Evolutionary conservation across 306 rosid species (phyloP).

Genomic region (Prunus mume): DNA sequence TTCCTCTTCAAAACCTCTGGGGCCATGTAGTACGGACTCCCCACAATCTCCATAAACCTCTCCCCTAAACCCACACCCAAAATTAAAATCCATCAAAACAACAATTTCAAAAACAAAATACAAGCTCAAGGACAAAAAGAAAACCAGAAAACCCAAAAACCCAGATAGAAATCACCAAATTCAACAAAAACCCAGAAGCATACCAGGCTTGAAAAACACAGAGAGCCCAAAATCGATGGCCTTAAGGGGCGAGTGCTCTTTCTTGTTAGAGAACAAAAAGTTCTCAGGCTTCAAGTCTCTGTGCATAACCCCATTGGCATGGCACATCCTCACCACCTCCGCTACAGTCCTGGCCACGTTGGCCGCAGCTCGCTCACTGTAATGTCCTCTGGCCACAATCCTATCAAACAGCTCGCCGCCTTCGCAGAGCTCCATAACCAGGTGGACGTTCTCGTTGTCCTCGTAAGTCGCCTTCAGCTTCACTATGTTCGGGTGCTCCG

Average conservation of each 20-base stretch:
- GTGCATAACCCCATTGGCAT: conserved; percentile 77
- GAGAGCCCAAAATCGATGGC: conserved; percentile 88
- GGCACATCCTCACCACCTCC: conserved; percentile 87
- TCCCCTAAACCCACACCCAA: conserved; percentile 40
- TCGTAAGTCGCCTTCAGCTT: conserved; percentile 69
- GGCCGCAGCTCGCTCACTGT: conserved; percentile 85
- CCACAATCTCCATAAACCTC: conserved; percentile 80
- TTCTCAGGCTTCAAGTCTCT: conserved; percentile 90
- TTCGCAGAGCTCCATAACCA: conserved; percentile 85
- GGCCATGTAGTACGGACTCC: conserved; percentile 93
- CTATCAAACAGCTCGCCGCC: conserved; percentile 86
- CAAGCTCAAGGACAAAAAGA: not conserved
- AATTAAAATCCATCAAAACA: not conserved
- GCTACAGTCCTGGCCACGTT: conserved; percentile 68
- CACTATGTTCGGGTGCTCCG: conserved; percentile 78
- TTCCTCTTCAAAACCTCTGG: conserved; percentile 83
- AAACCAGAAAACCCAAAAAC: not conserved
- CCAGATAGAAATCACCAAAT: not conserved
- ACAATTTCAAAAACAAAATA: not conserved
- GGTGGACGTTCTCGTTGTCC: conserved; percentile 77
- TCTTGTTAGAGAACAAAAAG: conserved; percentile 72
- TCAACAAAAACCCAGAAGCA: not conserved
- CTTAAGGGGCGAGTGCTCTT: conserved; percentile 73
- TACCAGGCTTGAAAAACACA: conserved; percentile 80
- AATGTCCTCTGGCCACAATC: conserved; percentile 82